Evolutionary conservation across 2,329 filamentous ascomycete species (phyloP), one percentile per base, ranked within the genome.

Genomic region (Fusarium nurragi): DNA sequence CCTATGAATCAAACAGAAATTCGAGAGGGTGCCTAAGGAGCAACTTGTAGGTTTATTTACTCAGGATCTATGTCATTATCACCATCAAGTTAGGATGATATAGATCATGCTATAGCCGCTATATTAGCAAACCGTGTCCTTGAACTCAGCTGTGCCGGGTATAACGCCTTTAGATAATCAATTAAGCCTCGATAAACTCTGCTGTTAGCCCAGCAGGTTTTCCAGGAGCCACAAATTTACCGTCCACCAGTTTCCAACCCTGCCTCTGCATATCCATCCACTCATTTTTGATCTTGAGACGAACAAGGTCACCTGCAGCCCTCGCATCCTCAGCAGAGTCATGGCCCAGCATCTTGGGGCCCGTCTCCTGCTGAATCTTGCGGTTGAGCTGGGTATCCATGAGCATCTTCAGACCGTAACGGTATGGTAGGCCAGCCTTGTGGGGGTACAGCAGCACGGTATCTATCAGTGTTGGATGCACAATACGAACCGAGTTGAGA

Each of bases 291-390:
- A 96, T 83, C 75, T 88, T 91, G 46, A 88, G 83, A 43, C 90
- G 82, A 0, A 97, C 91, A 48, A 99, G 77, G 60, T 98, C 93
- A 1, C 94, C 95, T 0, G 96, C 94, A 0, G 94, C 92, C 43
- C 90, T 85, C 1, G 95, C 93, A 74, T 99, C 95, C 76, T 99
- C 95, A 23, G 90, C 90, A 23, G 92, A 97, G 78, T 99, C 95
- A 76, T 99, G 95, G 0, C 95, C 95, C 19, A 80, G 69, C 19
- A 80, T 75, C 40, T 79, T 76, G 5, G 76, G 77, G 0, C 76
- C 78, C 65, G 58, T 85, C 39, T 89, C 90, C 32, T 87, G 87
- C 77, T 99, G 95, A 34, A 99, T 97, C 50, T 89, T 86, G 23
- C 89, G 84, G 54, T 88, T 84, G 8, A 99, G 84, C 60, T 90